phyloP scores from a whole-genome alignment of 768 basidiomycete species.

The Lanmaoa pseudosensibilis region DNA sequence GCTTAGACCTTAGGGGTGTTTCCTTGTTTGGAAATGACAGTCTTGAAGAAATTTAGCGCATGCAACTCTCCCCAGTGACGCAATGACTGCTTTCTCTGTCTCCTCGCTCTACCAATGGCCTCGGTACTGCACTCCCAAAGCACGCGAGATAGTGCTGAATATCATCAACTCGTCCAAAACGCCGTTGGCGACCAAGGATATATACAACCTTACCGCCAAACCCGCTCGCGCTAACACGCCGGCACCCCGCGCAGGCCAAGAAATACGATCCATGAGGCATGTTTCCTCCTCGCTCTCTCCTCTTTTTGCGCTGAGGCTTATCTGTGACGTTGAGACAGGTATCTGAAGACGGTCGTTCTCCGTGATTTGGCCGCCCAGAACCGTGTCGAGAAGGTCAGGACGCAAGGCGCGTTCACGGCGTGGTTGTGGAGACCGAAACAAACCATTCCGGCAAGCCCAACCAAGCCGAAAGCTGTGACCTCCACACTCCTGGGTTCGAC shows the following conservation, averaged over 20 bases:
- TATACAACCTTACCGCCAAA: conserved; percentile 23
- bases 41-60: background rate
- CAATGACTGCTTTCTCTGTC: conserved; percentile 13
- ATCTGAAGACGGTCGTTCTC: conserved; percentile 54
- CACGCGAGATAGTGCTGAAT: conserved; percentile 21
- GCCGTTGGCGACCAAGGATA: conserved; percentile 29
- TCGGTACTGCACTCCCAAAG: conserved; percentile 22
- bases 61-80: background rate
- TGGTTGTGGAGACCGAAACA: conserved; percentile 43
- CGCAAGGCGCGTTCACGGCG: conserved; percentile 31
- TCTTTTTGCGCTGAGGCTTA: background rate
- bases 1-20: background rate
- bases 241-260: conserved; percentile 46
- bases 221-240: conserved; percentile 13
- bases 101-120: conserved; percentile 25
- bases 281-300: conserved; percentile 9
- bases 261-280: conserved; percentile 55
- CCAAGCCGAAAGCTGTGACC: background rate
- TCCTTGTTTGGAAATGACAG: background rate
- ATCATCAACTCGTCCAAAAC: conserved; percentile 24
- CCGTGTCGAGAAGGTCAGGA: conserved; percentile 44
- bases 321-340: conserved; percentile 36
- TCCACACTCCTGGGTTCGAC: background rate
- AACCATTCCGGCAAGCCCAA: background rate
- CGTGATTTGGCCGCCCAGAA: conserved; percentile 43